Base-by-base conservation (phyloP, 106 monocot species). In the Iris macrosiphon region DNA sequence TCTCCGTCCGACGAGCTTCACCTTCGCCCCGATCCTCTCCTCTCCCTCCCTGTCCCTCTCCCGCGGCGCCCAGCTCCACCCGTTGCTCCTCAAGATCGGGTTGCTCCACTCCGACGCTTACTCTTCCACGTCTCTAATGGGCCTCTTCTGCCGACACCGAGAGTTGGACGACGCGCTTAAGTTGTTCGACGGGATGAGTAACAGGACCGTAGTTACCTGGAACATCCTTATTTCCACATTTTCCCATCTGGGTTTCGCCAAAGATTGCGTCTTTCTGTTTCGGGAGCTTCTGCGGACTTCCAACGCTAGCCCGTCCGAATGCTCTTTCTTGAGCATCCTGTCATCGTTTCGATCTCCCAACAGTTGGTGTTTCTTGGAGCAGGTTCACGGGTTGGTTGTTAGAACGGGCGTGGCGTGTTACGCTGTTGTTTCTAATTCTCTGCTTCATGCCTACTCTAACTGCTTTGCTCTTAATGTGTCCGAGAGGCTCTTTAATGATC, bases 171-270 rank as follows among this genome's bases (percentile, higher is more conserved):
- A 64, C 41, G 72, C 80, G 5, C 20, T 72, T 25, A 75, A 44
- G 55, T 6, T 93, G 63, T 87, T 93, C 30, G 72, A 69, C 19
- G 87, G 87, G 71, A 87, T 87, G 77, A 65, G 72, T n/a, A 47
- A 21, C 2, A 45, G 41, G 31, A 79, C 63, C 15, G 59, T 84
- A 14, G 75, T 80, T 26, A 75, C 74, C 22, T 87, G 80, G 87
- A 93, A 83, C 47, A 63, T 58, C 48, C 45, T 87, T 18, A 75
- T 93, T 21, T 20, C 48, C 7, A 53, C 42, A 2, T 78, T 66
- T 47, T 32, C 72, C 1, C 74, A 64, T 3, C 6, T 23, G 14
- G 76, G 80, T 11, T 55, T 41, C 14, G 59, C 30, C 11, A 15
- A 43, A 12, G 67, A 80, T 39, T 71, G 75, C 10, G 25, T 83